These are phyloP conservation scores for Grosmannia clavigera DNA, from an alignment of 2,329 filamentous ascomycete genomes.

Conservation along the genomic window DNA sequence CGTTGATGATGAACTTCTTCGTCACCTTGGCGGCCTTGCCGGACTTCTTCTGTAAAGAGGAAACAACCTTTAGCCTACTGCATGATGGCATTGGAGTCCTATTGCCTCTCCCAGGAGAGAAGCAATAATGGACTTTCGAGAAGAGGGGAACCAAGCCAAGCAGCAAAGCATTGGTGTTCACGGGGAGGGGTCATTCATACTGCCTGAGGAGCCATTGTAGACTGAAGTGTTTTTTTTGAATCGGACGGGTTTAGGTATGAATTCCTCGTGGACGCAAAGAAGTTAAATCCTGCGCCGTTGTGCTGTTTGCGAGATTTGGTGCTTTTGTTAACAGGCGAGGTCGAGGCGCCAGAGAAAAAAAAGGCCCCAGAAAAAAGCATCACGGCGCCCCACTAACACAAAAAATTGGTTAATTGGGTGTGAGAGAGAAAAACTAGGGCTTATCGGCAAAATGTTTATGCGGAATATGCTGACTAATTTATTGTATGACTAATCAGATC, in stretches of 20 bases:
- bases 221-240: constrained; percentile 17
- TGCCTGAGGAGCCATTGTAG: constrained; percentile 69
- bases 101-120: constrained; percentile 23
- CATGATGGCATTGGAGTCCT: constrained; percentile 38
- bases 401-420: not conserved
- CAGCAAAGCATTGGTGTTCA: constrained; percentile 73
- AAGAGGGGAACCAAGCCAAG: constrained; percentile 46
- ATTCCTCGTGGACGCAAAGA: constrained; percentile 39
- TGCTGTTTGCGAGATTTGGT: constrained; percentile 7
- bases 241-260: constrained; percentile 17
- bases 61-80: constrained; percentile 90
- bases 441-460: constrained; percentile 1
- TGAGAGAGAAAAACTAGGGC: not conserved
- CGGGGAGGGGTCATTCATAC: constrained; percentile 53
- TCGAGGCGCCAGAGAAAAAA: not conserved
- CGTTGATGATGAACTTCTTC: constrained; percentile 99
- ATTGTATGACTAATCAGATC: not conserved
- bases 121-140: not conserved
- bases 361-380: constrained; percentile 2
- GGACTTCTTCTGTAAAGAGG: constrained; percentile 49
- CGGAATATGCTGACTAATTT: not conserved
- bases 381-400: constrained; percentile 4
- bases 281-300: constrained; percentile 71
- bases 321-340: not conserved
- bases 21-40: constrained; percentile 60